Evolutionary conservation across 352 stramenopile genomes (phyloP), one percentile per base, ranked within the genome.

Genomic region (Phytopythium montanum): DNA sequence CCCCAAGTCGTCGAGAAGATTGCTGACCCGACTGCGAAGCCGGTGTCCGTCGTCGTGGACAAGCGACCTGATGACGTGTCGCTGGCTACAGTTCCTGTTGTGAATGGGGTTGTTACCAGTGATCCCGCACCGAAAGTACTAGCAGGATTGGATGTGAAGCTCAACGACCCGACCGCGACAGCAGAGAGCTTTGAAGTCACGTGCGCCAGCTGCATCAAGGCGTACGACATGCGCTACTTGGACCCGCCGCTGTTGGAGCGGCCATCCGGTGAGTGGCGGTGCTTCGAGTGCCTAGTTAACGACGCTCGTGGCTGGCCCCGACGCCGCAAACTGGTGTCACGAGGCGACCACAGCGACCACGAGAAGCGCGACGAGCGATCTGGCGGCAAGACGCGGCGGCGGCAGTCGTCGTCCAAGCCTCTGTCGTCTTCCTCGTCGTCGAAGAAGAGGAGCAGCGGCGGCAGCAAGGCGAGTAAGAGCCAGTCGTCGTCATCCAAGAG

Each of bases 211-310:
- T 95, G 86, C 59, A 82, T 81, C 42, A 90, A 91, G 41, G 75
- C 72, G 21, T 94, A 95, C 45, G 86, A 95, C 66, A 90, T 90
- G 68, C 76, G 84, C 41, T 92, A 94, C 58, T 44, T 95, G 31
- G 86, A 95, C 26, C 86, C 86, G 59, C 86, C 86, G 2, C 72
- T 95, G 16, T 72, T 85, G 12, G 77, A 92, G 48, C 85, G 80
- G 23, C 86, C 86, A 2, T 64, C 66, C 19, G 86, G 85, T 41
- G 86, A 94, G 42, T 95, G 87, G 87, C 72, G 82, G 23, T 95
- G 87, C 62, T 94, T 95, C 60, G 87, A 95, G 57, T 95, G 87
- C 48, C 76, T 95, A 9, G 87, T 95, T 23, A 95, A 95, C 52
- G 85, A 94, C 63, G 83, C 82, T 46, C 74, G 85, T 3, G 87